phyloP scores from a whole-genome alignment of 2,329 filamentous ascomycete genomes.

The Penicillium hordei region DNA sequence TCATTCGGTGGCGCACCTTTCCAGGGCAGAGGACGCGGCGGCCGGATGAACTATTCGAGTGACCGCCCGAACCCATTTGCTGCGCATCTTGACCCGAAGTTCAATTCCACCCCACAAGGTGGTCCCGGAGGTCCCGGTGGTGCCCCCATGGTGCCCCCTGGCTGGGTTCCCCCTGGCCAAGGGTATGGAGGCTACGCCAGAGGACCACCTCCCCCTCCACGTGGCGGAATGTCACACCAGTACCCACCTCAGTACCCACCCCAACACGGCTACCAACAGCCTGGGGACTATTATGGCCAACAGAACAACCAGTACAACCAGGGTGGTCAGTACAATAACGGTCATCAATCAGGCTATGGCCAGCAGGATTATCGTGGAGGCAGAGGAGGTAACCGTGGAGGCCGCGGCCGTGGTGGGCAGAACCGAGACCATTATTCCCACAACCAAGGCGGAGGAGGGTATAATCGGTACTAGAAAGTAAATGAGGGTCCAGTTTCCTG shows the following conservation, averaged over 20 bases:
- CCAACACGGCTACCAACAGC: conserved; percentile 18
- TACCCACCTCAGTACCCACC: conserved; percentile 23
- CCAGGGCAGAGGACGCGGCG: conserved; percentile 47
- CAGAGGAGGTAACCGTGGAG: conserved; percentile 25
- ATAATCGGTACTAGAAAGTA: conserved; percentile 37
- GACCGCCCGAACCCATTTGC: conserved; percentile 48
- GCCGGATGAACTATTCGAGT: conserved; percentile 56
- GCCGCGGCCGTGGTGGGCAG: conserved; percentile 26
- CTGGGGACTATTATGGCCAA: conserved; percentile 25
- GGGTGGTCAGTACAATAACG: conserved; percentile 23
- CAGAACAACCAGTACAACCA: conserved; percentile 11
- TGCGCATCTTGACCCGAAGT: conserved; percentile 48
- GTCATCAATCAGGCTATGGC: conserved; percentile 24
- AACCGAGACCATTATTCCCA: conserved; percentile 25
- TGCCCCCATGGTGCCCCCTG: conserved; percentile 35
- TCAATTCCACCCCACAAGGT: conserved; percentile 35
- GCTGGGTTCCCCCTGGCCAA: conserved; percentile 35
- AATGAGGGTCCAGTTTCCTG: conserved; percentile 1
- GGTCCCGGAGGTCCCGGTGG: conserved; percentile 31
- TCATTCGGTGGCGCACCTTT: conserved; percentile 68
- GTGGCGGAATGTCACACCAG: conserved; percentile 32
- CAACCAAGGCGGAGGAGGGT: conserved; percentile 36
- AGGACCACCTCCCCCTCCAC: conserved; percentile 43
- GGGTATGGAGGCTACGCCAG: conserved; percentile 35
- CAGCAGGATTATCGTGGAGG: conserved; percentile 27